Base-by-base conservation (phyloP, 2,329 filamentous ascomycete genomes). In the Fonsecaea pugnacius region DNA sequence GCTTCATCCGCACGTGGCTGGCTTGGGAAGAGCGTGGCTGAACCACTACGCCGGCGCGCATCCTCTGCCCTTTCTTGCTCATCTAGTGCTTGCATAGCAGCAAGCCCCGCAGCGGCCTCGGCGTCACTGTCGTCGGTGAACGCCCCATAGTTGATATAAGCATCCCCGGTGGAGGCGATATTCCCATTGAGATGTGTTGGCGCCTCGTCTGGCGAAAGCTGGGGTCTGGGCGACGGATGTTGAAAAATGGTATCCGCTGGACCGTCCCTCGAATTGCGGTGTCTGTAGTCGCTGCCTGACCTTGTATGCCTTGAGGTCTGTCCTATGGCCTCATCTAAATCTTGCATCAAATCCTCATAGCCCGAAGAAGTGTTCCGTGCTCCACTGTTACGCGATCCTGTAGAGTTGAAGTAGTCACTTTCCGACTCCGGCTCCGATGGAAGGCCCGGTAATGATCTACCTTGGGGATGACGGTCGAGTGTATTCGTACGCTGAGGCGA, bases 81-180 rank as follows among this genome's bases (percentile, higher is more conserved):
- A 66, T 96, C 92, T 4, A 92, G 92, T 78, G 93, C 87, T 64
- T 88, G 87, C 84, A 98, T 87, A 69, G 92, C 92, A 73, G 91
- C 85, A 58, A 96, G 79, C 16, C 95, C 94, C 65, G 91, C 91
- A 43, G 90, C 88, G 21, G 90, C 94, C 76, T 97, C 94, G 0
- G 90, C 87, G 73, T 98, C 94, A 73, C 92, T 96, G 56, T 96
- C 92, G 60, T 94, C 90, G 67, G 82, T 82, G 70, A 83, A 83
- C 5, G 79, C 78, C 65, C 78, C 78, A 64, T 81, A 80, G 65
- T 80, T 79, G 43, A 79, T 75, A 63, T 79, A 78, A 57, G 80
- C 74, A 60, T 79, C 78, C 3, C 76, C 78, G 4, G 80, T 81
- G 4, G 78, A 72, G 67, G 78, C 73, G 73, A 80, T 73, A 66